phyloP scores from a whole-genome alignment of 495 filamentous ascomycete genomes.

The Parachaetomium inaequale region DNA sequence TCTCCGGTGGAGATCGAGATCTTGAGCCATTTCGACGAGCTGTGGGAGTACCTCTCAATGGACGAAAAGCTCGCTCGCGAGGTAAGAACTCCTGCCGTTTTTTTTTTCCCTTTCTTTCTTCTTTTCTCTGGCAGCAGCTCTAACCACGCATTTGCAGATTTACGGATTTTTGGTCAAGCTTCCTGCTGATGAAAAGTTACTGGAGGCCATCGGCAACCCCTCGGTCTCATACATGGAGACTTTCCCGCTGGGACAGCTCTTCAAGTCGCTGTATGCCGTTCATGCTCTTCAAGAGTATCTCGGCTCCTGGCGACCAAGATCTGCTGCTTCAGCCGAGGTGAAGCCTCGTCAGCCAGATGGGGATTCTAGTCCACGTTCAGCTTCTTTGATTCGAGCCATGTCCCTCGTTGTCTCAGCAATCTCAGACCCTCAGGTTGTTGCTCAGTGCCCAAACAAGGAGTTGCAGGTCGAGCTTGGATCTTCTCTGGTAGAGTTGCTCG shows the following conservation, averaged over 20 bases:
- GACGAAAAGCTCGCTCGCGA: slow-evolving; percentile 67
- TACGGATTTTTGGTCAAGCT: slow-evolving; percentile 71
- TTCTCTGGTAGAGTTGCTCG: slow-evolving; percentile 41
- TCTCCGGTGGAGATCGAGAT: slow-evolving; percentile 68
- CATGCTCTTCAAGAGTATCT: slow-evolving; percentile 57
- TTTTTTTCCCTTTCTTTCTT: background rate
- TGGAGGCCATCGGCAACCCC: slow-evolving; percentile 55
- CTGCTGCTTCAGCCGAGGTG: slow-evolving; percentile 17
- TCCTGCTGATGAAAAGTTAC: slow-evolving; percentile 61
- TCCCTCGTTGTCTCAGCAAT: slow-evolving; percentile 47
- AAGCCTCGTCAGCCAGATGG: slow-evolving; percentile 19
- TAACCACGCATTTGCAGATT: slow-evolving; percentile 52
- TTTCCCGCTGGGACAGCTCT: slow-evolving; percentile 68
- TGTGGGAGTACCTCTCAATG: slow-evolving; percentile 78
- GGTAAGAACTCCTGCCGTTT: slow-evolving; percentile 43
- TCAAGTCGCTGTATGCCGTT: slow-evolving; percentile 69
- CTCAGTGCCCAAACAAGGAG: slow-evolving; percentile 36
- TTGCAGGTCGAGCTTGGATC: slow-evolving; percentile 41
- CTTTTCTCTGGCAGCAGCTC: slow-evolving; percentile 4
- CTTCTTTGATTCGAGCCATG: slow-evolving; percentile 37
- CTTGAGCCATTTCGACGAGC: slow-evolving; percentile 75
- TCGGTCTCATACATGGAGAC: slow-evolving; percentile 51
- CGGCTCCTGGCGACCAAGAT: slow-evolving; percentile 25
- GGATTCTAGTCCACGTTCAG: slow-evolving; percentile 26
- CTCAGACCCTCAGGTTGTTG: slow-evolving; percentile 40